Evolutionary conservation across 306 rosid species (phyloP).

Genomic region (Cucurbita argyrosperma): DNA sequence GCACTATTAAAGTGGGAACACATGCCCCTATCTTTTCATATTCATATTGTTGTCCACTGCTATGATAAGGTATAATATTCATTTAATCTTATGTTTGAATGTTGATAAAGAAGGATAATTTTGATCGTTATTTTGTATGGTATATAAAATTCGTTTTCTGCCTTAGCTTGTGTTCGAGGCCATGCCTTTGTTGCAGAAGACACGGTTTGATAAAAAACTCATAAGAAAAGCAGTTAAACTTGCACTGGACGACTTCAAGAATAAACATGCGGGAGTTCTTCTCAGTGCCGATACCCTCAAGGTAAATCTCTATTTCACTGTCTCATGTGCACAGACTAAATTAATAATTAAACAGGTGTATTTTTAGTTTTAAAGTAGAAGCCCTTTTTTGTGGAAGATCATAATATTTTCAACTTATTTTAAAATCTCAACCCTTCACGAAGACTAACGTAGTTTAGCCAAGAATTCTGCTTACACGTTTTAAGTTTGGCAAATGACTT

Average conservation of each 20-base stretch:
- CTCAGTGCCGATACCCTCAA: constrained; percentile 64
- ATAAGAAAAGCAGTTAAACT: constrained; percentile 43
- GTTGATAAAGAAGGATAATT: not conserved
- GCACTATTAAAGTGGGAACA: constrained; percentile 64
- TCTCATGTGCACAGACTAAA: not conserved
- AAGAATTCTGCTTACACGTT: not conserved
- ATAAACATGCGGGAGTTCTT: constrained; percentile 51
- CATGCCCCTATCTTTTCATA: constrained; percentile 35
- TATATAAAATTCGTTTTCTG: not conserved
- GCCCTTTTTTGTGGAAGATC: not conserved
- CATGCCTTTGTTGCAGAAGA: constrained; percentile 23
- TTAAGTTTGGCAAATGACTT: not conserved
- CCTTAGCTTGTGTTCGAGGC: constrained; percentile 51
- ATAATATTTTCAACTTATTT: too few relatives aligned
- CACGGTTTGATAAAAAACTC: constrained; percentile 39
- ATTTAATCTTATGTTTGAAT: not conserved
- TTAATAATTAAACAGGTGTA: not conserved
- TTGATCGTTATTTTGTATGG: not conserved
- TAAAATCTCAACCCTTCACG: not conserved
- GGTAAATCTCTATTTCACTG: constrained; percentile 26
- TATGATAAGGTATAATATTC: constrained; percentile 43
- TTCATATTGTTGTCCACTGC: constrained; percentile 62
- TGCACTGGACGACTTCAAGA: constrained; percentile 76
- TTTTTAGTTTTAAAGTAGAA: not conserved
- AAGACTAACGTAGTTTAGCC: not conserved